Evolutionary conservation across 179 eudicot species (phyloP).

Genomic region (Dionaea muscipula): DNA sequence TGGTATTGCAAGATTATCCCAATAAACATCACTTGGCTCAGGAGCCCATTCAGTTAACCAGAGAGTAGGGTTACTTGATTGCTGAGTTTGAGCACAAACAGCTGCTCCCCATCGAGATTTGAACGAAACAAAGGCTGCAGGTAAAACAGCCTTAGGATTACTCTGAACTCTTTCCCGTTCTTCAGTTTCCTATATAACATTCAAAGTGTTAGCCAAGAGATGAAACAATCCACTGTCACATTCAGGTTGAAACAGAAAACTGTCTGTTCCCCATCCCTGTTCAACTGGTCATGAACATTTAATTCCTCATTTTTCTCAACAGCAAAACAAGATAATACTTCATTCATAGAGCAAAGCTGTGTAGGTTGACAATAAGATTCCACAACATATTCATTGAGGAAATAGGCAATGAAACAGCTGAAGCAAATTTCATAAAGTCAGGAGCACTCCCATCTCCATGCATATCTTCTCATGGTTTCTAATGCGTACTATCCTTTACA

Average conservation of each 20-base stretch:
- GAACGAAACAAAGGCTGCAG: conserved; percentile 96
- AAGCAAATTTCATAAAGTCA: neutral
- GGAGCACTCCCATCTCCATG: too few species aligned
- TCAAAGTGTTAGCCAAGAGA: neutral
- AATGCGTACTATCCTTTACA: too few species aligned
- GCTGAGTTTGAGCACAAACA: conserved; percentile 95
- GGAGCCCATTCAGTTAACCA: conserved; percentile 97
- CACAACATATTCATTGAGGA: neutral
- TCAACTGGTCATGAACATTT: too few species aligned
- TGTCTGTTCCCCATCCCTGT: too few species aligned
- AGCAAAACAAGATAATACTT: too few species aligned
- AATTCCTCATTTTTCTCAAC: too few species aligned
- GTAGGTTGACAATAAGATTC: too few species aligned
- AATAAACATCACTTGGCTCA: conserved; percentile 79
- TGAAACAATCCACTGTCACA: neutral
- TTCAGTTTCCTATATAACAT: conserved; percentile 40
- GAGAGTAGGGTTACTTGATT: conserved; percentile 62
- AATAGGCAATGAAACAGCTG: neutral
- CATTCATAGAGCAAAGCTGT: too few species aligned
- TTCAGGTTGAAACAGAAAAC: too few species aligned
- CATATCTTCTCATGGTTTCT: too few species aligned
- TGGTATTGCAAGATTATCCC: conserved; percentile 83
- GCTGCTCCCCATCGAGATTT: conserved; percentile 92
- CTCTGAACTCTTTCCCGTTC: conserved; percentile 55
- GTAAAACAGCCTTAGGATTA: conserved; percentile 63